These are phyloP conservation scores for Kodamaea kaohsiungensis DNA, from an alignment of 805 yeast genomes.

Conservation along the genomic window DNA sequence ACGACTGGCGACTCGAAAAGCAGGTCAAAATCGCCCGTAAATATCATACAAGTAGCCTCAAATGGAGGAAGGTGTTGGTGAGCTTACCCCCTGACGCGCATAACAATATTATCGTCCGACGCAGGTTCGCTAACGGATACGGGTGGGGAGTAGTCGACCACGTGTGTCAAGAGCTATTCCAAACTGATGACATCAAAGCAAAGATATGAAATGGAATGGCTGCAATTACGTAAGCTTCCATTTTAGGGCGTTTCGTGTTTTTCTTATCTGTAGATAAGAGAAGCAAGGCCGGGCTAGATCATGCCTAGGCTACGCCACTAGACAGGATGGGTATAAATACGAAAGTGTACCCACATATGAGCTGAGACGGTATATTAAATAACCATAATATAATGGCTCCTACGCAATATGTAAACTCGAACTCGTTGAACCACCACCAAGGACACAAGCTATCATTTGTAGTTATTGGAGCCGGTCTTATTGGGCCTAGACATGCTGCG, in stretches of 20 bases:
- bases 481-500: conserved; percentile 43
- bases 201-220: neutral
- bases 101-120: conserved; percentile 44
- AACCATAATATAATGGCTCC: conserved; percentile 1
- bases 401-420: conserved; percentile 7
- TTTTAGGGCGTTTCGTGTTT: neutral
- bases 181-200: neutral
- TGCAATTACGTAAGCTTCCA: neutral
- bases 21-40: conserved; percentile 44
- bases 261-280: neutral
- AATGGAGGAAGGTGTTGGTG: conserved; percentile 48
- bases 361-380: neutral
- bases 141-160: conserved; percentile 51
- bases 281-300: neutral
- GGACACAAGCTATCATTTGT: conserved; percentile 20
- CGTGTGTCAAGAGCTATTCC: conserved; percentile 15
- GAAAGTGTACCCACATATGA: neutral
- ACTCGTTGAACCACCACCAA: neutral
- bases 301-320: neutral
- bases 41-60: conserved; percentile 37
- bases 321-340: neutral
- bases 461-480: conserved; percentile 40
- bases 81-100: conserved; percentile 48
- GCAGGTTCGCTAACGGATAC: conserved; percentile 45
- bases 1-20: conserved; percentile 37